Percentiles rank a stretch among this genome's conserved stretches.
Conservation (phyloP, 345 rosid species). For the Chamaenerion angustifolium region DNA sequence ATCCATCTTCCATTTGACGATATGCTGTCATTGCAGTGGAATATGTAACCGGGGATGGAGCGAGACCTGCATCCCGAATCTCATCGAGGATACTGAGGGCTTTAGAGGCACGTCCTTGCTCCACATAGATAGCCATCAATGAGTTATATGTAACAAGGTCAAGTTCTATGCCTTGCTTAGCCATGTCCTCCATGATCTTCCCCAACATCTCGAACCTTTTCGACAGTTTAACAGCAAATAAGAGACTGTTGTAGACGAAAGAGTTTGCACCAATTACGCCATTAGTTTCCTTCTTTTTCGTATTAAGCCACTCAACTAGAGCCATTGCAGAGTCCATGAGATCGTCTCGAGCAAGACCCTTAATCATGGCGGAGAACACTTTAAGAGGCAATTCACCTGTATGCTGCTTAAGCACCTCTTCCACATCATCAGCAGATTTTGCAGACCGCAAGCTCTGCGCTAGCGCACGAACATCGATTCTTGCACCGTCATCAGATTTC, state of each 20-base stretch:
- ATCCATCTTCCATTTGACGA: conserved; percentile 67
- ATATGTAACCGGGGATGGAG: conserved; percentile 60
- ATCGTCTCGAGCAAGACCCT: conserved; percentile 58
- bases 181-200: conserved; percentile 53
- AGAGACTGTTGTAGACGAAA: conserved; percentile 59
- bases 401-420: conserved; percentile 60
- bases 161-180: conserved; percentile 43
- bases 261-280: conserved; percentile 47
- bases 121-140: conserved; percentile 57
- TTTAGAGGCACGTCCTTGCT: conserved; percentile 37
- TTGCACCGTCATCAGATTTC: conserved; percentile 8
- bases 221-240: conserved; percentile 59
- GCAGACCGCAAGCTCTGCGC: conserved; percentile 42
- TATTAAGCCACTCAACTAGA: conserved; percentile 72
- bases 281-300: conserved; percentile 50
- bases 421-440: conserved; percentile 61
- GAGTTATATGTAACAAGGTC: conserved; percentile 66
- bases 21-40: conserved; percentile 67
- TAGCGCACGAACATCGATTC: conserved; percentile 44
- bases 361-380: conserved; percentile 56
- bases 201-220: conserved; percentile 29
- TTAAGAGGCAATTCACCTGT: conserved; percentile 50
- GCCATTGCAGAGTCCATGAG: conserved; percentile 50
- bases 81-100: conserved; percentile 57
- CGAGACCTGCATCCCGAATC: conserved; percentile 40